Conservation (phyloP, 345 rosid genomes). For the Syzygium aromaticum region DNA sequence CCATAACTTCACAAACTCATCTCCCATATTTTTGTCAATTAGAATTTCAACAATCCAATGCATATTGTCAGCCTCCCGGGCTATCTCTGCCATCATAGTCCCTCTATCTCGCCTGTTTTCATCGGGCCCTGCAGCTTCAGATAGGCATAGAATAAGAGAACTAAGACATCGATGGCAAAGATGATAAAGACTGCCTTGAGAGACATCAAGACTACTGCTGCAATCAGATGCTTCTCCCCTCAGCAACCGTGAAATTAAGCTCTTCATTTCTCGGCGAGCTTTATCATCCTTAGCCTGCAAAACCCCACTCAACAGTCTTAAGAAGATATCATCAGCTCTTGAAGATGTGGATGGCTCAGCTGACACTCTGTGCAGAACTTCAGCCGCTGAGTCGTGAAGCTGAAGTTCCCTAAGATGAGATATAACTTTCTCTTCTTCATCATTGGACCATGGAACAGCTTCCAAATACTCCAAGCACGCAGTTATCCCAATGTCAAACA, state of each 20-base stretch:
- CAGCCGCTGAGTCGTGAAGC: slow-evolving; percentile 40
- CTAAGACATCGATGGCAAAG: slow-evolving; percentile 76
- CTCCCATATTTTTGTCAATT: slow-evolving; percentile 52
- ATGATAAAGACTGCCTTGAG: slow-evolving; percentile 59
- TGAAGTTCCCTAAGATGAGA: slow-evolving; percentile 58
- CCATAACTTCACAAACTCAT: slow-evolving; percentile 77
- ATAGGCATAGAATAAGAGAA: slow-evolving; percentile 67
- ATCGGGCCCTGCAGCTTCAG: slow-evolving; percentile 53
- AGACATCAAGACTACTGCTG: slow-evolving; percentile 34
- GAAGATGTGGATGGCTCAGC: slow-evolving; percentile 43
- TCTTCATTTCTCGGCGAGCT: slow-evolving; percentile 87
- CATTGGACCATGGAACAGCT: slow-evolving; percentile 88
- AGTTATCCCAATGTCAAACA: slow-evolving; percentile 59
- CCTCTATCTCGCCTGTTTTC: slow-evolving; percentile 53
- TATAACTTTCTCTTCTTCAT: slow-evolving; percentile 64
- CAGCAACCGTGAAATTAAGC: slow-evolving; percentile 54
- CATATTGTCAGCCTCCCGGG: slow-evolving; percentile 85
- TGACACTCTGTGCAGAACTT: slow-evolving; percentile 75
- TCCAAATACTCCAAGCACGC: slow-evolving; percentile 84
- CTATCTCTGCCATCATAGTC: slow-evolving; percentile 67
- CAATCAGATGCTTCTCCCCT: slow-evolving; percentile 43
- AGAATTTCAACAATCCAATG: slow-evolving; percentile 84
- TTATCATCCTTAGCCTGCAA: slow-evolving; percentile 84
- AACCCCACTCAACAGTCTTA: slow-evolving; percentile 54
- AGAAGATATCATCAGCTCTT: slow-evolving; percentile 56